Conservation (phyloP, 2,329 filamentous ascomycete species). For the Neopestalotiopsis sp. region DNA sequence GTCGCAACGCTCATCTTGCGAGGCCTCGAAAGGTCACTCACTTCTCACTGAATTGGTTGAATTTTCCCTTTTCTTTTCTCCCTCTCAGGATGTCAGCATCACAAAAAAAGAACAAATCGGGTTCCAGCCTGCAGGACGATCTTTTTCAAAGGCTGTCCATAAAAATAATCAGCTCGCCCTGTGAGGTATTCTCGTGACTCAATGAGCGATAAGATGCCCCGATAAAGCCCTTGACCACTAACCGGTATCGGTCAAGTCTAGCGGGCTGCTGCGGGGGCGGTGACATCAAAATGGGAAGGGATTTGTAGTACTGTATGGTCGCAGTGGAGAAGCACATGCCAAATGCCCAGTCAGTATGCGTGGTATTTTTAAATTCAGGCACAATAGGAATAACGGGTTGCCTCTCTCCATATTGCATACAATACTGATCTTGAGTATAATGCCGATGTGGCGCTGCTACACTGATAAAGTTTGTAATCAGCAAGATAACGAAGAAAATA, state of each 20-base stretch:
- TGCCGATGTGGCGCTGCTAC: background rate
- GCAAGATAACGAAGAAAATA: background rate
- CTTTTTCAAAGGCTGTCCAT: background rate
- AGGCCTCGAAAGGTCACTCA: constrained; percentile 8
- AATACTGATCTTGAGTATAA: constrained; percentile 34
- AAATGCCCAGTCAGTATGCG: background rate
- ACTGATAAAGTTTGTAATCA: background rate
- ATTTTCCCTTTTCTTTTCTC: background rate
- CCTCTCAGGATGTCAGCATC: background rate
- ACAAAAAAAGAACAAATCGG: background rate
- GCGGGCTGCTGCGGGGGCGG: constrained; percentile 13
- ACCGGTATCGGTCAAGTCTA: constrained; percentile 20
- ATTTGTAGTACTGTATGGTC: constrained; percentile 1
- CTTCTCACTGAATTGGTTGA: background rate
- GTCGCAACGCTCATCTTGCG: constrained; percentile 29
- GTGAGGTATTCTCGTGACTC: constrained; percentile 10
- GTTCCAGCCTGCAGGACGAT: background rate
- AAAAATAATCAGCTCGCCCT: background rate
- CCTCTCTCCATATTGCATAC: constrained; percentile 54
- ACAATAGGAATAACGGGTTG: background rate
- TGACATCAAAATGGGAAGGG: constrained; percentile 19
- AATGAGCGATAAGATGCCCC: constrained; percentile 9
- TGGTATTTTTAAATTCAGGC: background rate
- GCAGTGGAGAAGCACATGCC: background rate
- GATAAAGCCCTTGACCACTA: constrained; percentile 16